Base-by-base conservation (phyloP, 208 protist genomes). In the Crithidia thermophila region DNA sequence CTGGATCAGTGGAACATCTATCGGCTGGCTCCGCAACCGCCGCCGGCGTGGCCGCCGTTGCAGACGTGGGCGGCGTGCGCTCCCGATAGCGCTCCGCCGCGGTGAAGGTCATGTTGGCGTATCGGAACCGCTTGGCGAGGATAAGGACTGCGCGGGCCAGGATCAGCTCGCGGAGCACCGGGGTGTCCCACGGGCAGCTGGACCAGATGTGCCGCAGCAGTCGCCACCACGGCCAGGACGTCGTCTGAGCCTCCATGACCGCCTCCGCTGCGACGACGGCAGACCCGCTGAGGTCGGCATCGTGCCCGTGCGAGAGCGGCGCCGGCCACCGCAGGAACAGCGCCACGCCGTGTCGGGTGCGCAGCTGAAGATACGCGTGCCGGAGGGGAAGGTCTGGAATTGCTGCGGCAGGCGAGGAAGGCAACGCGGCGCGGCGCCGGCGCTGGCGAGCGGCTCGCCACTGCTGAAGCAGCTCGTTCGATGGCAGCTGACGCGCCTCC, bases 281-380 rank as follows among this genome's bases (percentile, higher is more conserved):
- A 25, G 25, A 42, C 21, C 30, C 27, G 20, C 59, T 55, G 14
- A 11, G 20, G 2, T 14, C 43, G 16, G 10, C 43, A 43, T 43
- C 40, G 4, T 28, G 42, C 8, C 16, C 18, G 3, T 43, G 21
- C 1, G 49, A 37, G 10, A 23, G 6, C 7, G 63, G 68, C 13
- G 75, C 46, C 8, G 74, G 77, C 67, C 70, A 91, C 3, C 89
- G 76, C 18, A 93, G 52, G 61, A 93, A 95, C 20, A 95, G 70
- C 51, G 83, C 77, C 21, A 91, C 61, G 5, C 82, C 85, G 62
- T 80, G 85, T 39, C 78, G 30, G 4, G 71, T n/a, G 2, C 86
- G 75, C 31, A 85, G 66, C 5, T 67, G 53, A 18, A 82, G 49
- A 53, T 93, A 95, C 13, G 40, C 37, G 28, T 55, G 40, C 11